phyloP scores from a whole-genome alignment of 2,329 filamentous ascomycete species.

The Paramyrothecium sp. region DNA sequence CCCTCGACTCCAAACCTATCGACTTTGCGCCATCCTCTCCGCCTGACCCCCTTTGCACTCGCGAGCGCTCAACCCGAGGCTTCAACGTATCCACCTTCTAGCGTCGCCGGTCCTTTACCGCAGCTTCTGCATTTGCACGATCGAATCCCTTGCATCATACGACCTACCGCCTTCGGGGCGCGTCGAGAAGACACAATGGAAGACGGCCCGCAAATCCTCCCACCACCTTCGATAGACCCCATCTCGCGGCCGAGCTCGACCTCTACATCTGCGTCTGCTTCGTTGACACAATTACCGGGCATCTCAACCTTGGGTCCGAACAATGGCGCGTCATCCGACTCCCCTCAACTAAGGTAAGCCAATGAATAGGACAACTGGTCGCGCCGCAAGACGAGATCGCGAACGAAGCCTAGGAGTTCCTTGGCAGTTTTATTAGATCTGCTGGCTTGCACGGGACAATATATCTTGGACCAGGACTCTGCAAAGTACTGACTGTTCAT shows the following conservation, averaged over 20 bases:
- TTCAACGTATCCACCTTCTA: background rate
- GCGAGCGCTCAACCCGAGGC: background rate
- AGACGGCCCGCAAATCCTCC: slow-evolving; percentile 39
- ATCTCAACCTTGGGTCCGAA: slow-evolving; percentile 44
- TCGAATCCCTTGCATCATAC: background rate
- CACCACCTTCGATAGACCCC: slow-evolving; percentile 40
- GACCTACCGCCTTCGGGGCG: background rate
- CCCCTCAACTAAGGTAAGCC: slow-evolving; percentile 47
- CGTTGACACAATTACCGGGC: slow-evolving; percentile 42
- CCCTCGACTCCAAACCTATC: background rate
- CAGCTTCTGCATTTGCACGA: background rate
- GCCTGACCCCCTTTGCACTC: background rate
- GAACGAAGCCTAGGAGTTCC: background rate
- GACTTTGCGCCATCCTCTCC: background rate
- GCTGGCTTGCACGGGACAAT: too few species aligned
- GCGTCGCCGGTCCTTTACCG: background rate
- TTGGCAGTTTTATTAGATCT: background rate
- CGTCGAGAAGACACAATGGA: slow-evolving; percentile 34
- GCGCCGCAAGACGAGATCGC: background rate
- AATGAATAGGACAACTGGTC: background rate
- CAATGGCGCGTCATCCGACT: slow-evolving; percentile 33
- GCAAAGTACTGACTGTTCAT: slow-evolving; percentile 6
- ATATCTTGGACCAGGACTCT: background rate
- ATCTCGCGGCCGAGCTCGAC: slow-evolving; percentile 50
- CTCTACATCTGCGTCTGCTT: slow-evolving; percentile 42